Percentiles rank a stretch among this genome's conserved stretches.
Evolutionary conservation across 495 filamentous ascomycete species (phyloP).

Genomic region (Friedmanniomyces endolithicus): DNA sequence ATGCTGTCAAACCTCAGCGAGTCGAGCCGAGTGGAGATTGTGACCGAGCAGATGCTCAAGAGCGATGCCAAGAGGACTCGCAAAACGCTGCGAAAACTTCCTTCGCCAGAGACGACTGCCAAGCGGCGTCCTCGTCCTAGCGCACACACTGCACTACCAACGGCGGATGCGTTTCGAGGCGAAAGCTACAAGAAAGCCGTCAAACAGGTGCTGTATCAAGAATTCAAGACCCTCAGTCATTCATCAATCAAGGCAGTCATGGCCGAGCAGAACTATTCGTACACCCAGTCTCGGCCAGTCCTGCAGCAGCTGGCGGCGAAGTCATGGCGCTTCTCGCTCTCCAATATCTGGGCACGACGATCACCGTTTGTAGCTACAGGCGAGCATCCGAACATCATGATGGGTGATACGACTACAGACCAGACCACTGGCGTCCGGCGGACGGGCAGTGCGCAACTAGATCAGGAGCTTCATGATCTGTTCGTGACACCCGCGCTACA

Average conservation of each 20-base stretch:
- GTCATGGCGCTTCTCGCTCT: slow-evolving; percentile 78
- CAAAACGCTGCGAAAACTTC: slow-evolving; percentile 20
- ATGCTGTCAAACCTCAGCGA: slow-evolving; percentile 70
- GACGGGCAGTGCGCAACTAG: slow-evolving; percentile 67
- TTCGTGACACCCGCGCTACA: slow-evolving; percentile 53
- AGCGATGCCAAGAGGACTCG: slow-evolving; percentile 62
- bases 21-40: slow-evolving; percentile 69
- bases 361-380: slow-evolving; percentile 48
- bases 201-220: slow-evolving; percentile 48
- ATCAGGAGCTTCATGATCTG: slow-evolving; percentile 59
- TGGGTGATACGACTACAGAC: slow-evolving; percentile 19
- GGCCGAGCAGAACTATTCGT: slow-evolving; percentile 82
- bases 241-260: slow-evolving; percentile 79
- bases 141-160: slow-evolving; percentile 1
- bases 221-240: slow-evolving; percentile 69
- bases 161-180: slow-evolving; percentile 62
- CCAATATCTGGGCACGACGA: slow-evolving; percentile 57
- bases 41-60: slow-evolving; percentile 73
- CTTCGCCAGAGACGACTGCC: background rate
- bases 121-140: slow-evolving; percentile 4
- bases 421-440: slow-evolving; percentile 50
- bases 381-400: slow-evolving; percentile 49
- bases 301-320: slow-evolving; percentile 62
- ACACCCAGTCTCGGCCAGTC: slow-evolving; percentile 60
- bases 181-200: slow-evolving; percentile 61